A percentile compares a stretch with the other conserved stretches of the same genome.
Conservation (phyloP, 305 asterid genomes). For the Fraxinus latifolia region DNA sequence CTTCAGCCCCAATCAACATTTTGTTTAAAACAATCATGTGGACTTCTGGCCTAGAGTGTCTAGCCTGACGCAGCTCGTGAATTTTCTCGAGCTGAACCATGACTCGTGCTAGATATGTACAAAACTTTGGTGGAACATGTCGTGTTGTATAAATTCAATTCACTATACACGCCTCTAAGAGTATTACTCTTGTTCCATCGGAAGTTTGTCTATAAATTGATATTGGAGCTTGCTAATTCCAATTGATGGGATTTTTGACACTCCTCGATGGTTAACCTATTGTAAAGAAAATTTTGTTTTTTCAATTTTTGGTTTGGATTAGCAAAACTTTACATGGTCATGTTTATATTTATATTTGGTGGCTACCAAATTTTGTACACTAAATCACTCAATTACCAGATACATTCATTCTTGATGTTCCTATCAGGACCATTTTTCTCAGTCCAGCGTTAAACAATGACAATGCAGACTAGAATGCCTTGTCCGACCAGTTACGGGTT, state of each 20-base stretch:
- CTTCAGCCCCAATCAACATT: not conserved
- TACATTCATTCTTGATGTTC: not conserved
- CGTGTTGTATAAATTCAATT: not conserved
- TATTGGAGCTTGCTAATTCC: not conserved
- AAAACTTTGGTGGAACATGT: not conserved
- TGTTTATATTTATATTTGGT: not conserved
- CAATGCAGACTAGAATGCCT: not conserved
- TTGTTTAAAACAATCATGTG: not conserved
- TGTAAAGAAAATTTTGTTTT: too few species aligned
- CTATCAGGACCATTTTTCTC: not conserved
- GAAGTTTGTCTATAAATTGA: not conserved
- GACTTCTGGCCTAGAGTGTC: not conserved
- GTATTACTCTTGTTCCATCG: not conserved
- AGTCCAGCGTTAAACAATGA: not conserved
- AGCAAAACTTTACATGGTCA: not conserved
- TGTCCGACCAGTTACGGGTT: not conserved
- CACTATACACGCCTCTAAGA: not conserved
- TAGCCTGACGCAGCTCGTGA: not conserved
- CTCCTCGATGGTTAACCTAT: not conserved
- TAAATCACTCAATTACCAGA: not conserved
- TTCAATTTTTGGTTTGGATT: not conserved
- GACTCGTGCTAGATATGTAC: not conserved
- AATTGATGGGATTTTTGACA: not conserved
- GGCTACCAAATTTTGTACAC: not conserved
- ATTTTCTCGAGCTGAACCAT: not conserved